These are phyloP conservation scores for Venustampulla echinocandica DNA, from an alignment of 495 filamentous ascomycete species.

Conservation along the genomic window DNA sequence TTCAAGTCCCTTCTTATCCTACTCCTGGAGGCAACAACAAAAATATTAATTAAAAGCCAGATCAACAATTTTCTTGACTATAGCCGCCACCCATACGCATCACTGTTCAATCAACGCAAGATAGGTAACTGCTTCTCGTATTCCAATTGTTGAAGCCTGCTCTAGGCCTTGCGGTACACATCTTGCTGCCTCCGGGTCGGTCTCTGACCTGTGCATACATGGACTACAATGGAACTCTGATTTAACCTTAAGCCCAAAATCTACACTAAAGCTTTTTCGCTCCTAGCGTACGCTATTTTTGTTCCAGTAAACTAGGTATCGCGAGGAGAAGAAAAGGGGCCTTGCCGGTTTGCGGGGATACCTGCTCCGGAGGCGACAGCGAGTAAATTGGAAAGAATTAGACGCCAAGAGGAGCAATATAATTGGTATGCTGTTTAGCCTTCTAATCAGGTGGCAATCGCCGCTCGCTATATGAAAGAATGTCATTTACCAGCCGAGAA, in stretches of 20 bases:
- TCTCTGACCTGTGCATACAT: neutral
- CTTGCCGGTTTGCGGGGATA: neutral
- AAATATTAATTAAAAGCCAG: neutral
- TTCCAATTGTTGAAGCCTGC: neutral
- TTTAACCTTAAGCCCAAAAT: conserved; percentile 2
- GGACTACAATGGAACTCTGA: no score
- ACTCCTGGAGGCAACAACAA: neutral
- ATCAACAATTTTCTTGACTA: neutral
- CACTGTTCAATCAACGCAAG: neutral
- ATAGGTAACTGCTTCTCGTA: neutral
- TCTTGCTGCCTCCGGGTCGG: conserved; percentile 1
- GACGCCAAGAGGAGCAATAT: neutral
- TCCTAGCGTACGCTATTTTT: neutral
- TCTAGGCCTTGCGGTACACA: neutral
- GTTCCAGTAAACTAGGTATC: neutral
- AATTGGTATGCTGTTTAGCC: neutral
- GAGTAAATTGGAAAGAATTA: no score
- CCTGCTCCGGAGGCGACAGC: neutral
- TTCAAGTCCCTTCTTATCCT: neutral
- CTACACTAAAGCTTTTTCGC: neutral
- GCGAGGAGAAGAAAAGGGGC: neutral
- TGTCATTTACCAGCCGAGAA: conserved; percentile 4
- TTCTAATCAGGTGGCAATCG: neutral
- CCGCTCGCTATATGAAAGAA: neutral
- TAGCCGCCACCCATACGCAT: neutral